These are phyloP conservation scores for Xylaria telfairii DNA, from an alignment of 495 filamentous ascomycete species.

Conservation along the genomic window DNA sequence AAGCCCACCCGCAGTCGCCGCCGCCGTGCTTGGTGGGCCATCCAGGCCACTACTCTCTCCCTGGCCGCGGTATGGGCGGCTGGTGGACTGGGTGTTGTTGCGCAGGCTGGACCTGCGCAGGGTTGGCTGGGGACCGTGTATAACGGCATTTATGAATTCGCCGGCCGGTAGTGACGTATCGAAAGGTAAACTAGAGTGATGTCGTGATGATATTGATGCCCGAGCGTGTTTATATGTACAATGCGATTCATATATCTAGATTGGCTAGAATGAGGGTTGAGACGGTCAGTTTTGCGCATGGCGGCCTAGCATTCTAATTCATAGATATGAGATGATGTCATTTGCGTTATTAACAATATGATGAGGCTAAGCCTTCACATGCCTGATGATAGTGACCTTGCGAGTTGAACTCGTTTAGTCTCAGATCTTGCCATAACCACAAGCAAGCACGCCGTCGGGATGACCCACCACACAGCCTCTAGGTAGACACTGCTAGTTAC, in stretches of 20 bases:
- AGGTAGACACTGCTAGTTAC: no score
- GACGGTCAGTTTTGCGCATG: background rate
- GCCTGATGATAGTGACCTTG: background rate
- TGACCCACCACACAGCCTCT: background rate
- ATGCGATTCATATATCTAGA: background rate
- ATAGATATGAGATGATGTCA: background rate
- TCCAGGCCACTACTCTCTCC: conserved; percentile 66
- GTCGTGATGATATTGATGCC: background rate
- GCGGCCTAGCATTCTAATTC: background rate
- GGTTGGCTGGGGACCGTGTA: conserved; percentile 84
- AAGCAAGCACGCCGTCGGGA: background rate
- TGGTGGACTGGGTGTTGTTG: conserved; percentile 79
- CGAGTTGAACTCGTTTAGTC: background rate
- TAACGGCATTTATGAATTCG: conserved; percentile 58
- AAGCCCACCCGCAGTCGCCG: conserved; percentile 51
- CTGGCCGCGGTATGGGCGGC: conserved; percentile 75
- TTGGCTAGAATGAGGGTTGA: background rate
- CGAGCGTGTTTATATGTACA: background rate
- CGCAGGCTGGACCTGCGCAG: conserved; percentile 67
- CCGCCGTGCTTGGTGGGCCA: conserved; percentile 69
- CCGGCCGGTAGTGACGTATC: conserved; percentile 1
- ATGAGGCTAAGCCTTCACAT: background rate
- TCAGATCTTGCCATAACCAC: background rate
- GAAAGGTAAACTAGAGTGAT: background rate
- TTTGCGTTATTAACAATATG: background rate